Evolutionary conservation across 176 grass and related monocot species (phyloP), one percentile per base, ranked within the genome.

Genomic region (Urochloa ruziziensis): DNA sequence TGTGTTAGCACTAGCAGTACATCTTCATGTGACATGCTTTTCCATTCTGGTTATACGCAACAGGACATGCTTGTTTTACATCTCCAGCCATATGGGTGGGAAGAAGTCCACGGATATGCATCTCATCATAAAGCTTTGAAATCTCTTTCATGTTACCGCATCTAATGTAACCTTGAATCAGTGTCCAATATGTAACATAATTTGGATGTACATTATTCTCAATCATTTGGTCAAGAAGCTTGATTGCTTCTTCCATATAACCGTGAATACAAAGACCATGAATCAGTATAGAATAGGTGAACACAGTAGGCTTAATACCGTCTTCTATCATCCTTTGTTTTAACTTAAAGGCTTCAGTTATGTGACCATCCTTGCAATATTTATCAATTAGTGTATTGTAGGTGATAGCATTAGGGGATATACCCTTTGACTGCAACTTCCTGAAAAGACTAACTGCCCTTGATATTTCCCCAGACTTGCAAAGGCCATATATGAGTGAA

Each of bases 401-500:
- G 43, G 93, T 98, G 47, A 95, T 80, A 79, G 80, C 91, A 88
- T 87, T 98, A 54, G 93, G 87, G 17, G 54, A 77, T 56, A 93
- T 47, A 34, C 91, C 89, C 54, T 95, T 98, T 32, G 79, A 86
- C 7, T 73, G 79, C 79, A 98, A 89, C 67, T 95, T 98, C 73
- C 61, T 82, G 63, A 93, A 98, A 80, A 98, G 93, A 77, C 76
- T 95, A 80, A 88, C 57, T 49, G 93, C 93, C 82, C 96, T 91
- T 46, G 59, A 68, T 75, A 95, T 46, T 58, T 98, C 88, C 78
- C 86, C 84, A 12, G 80, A 95, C 24, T 95, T 95, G 89, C 93
- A 98, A 49, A 98, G 90, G 62, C 96, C 96, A 93, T 95, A 86
- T 15, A 98, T 93, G 63, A 98, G 89, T 79, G 96, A 91, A 95